phyloP scores from a whole-genome alignment of 805 yeast species.

The Saccharomycopsis microspora region DNA sequence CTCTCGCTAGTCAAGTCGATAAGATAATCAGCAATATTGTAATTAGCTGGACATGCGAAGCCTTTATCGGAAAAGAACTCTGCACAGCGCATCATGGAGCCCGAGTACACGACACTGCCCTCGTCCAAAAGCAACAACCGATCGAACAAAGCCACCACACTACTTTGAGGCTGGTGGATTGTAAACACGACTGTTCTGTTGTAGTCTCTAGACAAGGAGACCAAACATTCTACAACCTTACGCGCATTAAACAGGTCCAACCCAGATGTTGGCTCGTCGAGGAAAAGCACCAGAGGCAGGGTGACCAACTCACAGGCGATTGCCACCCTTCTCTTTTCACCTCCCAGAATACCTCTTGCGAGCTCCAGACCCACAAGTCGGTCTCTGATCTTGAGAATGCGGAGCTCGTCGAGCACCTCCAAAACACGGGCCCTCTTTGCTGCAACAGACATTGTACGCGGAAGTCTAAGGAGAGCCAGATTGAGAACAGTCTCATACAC shows the following conservation, averaged over 20 bases:
- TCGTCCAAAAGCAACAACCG: conserved; percentile 69
- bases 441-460: conserved; percentile 60
- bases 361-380: conserved; percentile 81
- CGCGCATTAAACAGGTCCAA: conserved; percentile 88
- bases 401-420: conserved; percentile 76
- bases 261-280: conserved; percentile 95
- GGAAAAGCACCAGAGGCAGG: conserved; percentile 68
- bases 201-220: conserved; percentile 65
- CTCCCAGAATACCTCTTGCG: conserved; percentile 87
- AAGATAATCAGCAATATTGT: conserved; percentile 86
- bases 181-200: conserved; percentile 86
- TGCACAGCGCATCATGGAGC: conserved; percentile 63
- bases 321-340: conserved; percentile 84
- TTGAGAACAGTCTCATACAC: conserved; percentile 93
- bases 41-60: conserved; percentile 76
- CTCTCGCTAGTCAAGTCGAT: conserved; percentile 77
- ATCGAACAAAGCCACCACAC: conserved; percentile 86
- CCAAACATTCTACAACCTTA: conserved; percentile 80
- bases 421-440: conserved; percentile 71
- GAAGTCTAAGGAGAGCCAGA: conserved; percentile 81
- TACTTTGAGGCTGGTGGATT: conserved; percentile 94
- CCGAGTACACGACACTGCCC: conserved; percentile 82
- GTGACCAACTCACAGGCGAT: conserved; percentile 92
- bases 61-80: conserved; percentile 71
- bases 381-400: conserved; percentile 76